These are phyloP conservation scores for Alloteropsis angusta DNA, from an alignment of 202 grass and related monocot species.

Conservation along the genomic window DNA sequence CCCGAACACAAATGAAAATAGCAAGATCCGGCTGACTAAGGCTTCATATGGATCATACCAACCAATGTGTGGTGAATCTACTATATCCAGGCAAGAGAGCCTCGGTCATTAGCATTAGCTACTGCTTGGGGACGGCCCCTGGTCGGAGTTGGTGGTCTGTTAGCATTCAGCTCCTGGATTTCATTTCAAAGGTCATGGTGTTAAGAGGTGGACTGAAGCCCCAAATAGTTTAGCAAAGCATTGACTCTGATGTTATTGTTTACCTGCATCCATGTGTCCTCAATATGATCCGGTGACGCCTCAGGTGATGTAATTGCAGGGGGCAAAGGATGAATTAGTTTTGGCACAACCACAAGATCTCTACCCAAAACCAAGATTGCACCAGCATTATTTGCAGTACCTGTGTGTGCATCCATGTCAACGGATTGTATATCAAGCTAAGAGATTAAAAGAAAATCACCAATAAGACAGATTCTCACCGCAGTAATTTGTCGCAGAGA, in stretches of 20 bases:
- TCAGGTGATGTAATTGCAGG: slow-evolving; percentile 85
- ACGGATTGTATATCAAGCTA: slow-evolving; percentile 2
- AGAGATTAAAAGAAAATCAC: neutral
- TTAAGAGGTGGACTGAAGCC: slow-evolving; percentile 1
- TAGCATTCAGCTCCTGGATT: slow-evolving; percentile 92
- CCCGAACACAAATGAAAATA: slow-evolving; percentile 20
- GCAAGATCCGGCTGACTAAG: slow-evolving; percentile 16
- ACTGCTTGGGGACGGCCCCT: slow-evolving; percentile 85
- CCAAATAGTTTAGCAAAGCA: neutral
- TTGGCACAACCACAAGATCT: slow-evolving; percentile 97
- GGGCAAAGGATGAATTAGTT: slow-evolving; percentile 97
- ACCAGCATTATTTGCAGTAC: slow-evolving; percentile 97
- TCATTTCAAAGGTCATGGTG: slow-evolving; percentile 12
- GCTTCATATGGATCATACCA: slow-evolving; percentile 36
- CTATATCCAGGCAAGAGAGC: slow-evolving; percentile 96
- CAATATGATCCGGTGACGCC: slow-evolving; percentile 80
- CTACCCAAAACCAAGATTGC: slow-evolving; percentile 97
- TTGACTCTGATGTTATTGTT: neutral
- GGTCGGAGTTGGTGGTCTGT: slow-evolving; percentile 89
- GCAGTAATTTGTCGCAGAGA: slow-evolving; percentile 98
- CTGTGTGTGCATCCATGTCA: slow-evolving; percentile 35
- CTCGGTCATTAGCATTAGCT: slow-evolving; percentile 65
- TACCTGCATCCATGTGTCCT: slow-evolving; percentile 99
- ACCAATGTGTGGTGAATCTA: slow-evolving; percentile 34
- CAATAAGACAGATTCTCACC: slow-evolving; percentile 39